phyloP scores from a whole-genome alignment of 495 filamentous ascomycete genomes.

The Pyronema domesticum region DNA sequence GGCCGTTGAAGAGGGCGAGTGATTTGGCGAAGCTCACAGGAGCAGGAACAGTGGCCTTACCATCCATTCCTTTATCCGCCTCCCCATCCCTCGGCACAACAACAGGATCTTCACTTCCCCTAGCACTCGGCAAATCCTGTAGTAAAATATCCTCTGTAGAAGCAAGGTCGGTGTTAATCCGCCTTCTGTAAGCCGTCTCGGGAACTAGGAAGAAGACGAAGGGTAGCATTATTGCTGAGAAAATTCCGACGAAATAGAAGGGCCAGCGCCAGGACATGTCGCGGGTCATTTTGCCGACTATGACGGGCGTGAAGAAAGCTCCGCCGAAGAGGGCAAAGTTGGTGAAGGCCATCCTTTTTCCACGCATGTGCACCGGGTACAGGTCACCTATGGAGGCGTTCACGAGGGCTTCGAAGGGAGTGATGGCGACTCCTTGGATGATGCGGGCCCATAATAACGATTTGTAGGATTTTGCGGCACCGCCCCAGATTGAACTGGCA shows the following conservation, averaged over 20 bases:
- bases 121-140: neutral
- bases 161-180: conserved; percentile 46
- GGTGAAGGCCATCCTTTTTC: conserved; percentile 74
- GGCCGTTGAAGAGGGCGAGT: conserved; percentile 58
- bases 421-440: conserved; percentile 56
- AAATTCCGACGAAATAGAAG: conserved; percentile 60
- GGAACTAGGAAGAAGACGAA: conserved; percentile 62
- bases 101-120: neutral
- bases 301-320: conserved; percentile 77
- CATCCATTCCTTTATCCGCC: neutral
- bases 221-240: conserved; percentile 43
- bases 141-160: conserved; percentile 7
- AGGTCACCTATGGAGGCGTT: conserved; percentile 64
- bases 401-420: conserved; percentile 59
- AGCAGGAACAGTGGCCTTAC: neutral
- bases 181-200: conserved; percentile 62
- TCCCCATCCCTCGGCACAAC: too few relatives aligned
- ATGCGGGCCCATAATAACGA: conserved; percentile 59
- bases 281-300: conserved; percentile 70
- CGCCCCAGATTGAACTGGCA: conserved; percentile 58
- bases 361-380: conserved; percentile 57
- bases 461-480: conserved; percentile 44
- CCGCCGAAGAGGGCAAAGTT: conserved; percentile 83
- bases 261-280: conserved; percentile 62
- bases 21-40: conserved; percentile 28